Evolutionary conservation across 2,329 filamentous ascomycete species (phyloP).

Genomic region (Colletotrichum sp.): DNA sequence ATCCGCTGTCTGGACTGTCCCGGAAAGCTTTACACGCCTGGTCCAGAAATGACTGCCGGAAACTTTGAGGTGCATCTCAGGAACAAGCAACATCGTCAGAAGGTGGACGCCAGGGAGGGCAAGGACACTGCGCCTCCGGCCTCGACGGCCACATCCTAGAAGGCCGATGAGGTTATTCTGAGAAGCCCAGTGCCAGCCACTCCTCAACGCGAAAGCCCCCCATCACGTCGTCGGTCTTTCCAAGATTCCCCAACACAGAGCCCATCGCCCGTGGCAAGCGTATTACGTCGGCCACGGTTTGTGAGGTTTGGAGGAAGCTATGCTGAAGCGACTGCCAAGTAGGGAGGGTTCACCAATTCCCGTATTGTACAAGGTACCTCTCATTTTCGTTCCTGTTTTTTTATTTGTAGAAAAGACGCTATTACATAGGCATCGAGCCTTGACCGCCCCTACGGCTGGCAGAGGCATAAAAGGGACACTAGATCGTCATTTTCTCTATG

Average conservation of each 20-base stretch:
- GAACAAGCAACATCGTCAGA: conserved; percentile 79
- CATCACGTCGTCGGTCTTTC: not conserved
- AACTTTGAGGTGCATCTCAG: conserved; percentile 94
- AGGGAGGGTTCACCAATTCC: not conserved
- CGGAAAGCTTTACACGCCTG: conserved; percentile 91
- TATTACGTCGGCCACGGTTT: not conserved
- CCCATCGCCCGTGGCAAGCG: not conserved
- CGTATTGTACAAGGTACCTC: not conserved
- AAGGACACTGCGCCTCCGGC: conserved; percentile 22
- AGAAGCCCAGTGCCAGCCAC: not conserved
- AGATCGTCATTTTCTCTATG: not conserved
- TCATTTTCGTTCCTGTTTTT: conserved; percentile 2
- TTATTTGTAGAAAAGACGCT: conserved; percentile 10
- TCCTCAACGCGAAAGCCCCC: not conserved
- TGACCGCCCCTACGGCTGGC: not conserved
- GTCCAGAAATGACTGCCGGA: conserved; percentile 80
- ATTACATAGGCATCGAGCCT: not conserved
- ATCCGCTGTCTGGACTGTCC: conserved; percentile 93
- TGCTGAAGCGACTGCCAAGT: not conserved
- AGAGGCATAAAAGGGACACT: not conserved
- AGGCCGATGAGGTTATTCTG: not conserved
- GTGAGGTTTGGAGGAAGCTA: not conserved
- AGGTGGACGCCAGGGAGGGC: conserved; percentile 51
- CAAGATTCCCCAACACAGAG: not conserved
- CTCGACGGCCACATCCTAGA: not conserved